These are phyloP conservation scores for Phragmites australis DNA, from an alignment of 176 grass and related monocot species.

Conservation along the genomic window DNA sequence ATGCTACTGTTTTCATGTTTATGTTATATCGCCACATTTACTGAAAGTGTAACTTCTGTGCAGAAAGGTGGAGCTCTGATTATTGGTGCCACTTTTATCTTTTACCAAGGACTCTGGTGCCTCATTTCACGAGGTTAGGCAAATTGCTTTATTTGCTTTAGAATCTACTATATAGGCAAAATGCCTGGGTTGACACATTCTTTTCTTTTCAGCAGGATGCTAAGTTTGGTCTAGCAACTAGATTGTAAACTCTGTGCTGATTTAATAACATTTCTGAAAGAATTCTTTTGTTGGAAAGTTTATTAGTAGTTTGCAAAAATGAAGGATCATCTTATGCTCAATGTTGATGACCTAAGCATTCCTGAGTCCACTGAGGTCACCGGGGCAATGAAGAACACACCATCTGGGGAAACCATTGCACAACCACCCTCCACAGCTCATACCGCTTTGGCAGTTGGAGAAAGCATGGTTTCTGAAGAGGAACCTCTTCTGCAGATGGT, in stretches of 20 bases:
- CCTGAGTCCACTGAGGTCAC: slow-evolving; percentile 35
- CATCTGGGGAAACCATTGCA: slow-evolving; percentile 34
- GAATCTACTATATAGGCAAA: neutral
- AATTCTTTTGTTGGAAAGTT: slow-evolving; percentile 33
- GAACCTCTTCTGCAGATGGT: slow-evolving; percentile 68
- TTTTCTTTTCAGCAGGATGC: slow-evolving; percentile 34
- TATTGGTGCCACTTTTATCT: slow-evolving; percentile 42
- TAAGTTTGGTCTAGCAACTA: slow-evolving; percentile 36
- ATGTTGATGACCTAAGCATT: slow-evolving; percentile 51
- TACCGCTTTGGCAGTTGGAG: slow-evolving; percentile 35
- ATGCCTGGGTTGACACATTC: neutral
- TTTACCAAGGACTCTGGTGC: slow-evolving; percentile 31
- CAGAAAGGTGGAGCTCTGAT: slow-evolving; percentile 52
- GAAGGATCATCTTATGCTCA: slow-evolving; percentile 56
- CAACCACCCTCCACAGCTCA: slow-evolving; percentile 4
- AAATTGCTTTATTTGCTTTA: slow-evolving; percentile 10
- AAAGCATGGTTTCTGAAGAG: slow-evolving; percentile 57
- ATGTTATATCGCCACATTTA: neutral
- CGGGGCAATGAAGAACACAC: slow-evolving; percentile 33
- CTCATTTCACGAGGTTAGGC: slow-evolving; percentile 24
- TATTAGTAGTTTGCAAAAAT: slow-evolving; percentile 41
- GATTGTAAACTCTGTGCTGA: slow-evolving; percentile 33
- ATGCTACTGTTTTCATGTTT: neutral
- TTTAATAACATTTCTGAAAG: slow-evolving; percentile 36
- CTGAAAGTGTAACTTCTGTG: slow-evolving; percentile 12